Conservation (phyloP, 306 rosid species). For the Fagus sylvatica region DNA sequence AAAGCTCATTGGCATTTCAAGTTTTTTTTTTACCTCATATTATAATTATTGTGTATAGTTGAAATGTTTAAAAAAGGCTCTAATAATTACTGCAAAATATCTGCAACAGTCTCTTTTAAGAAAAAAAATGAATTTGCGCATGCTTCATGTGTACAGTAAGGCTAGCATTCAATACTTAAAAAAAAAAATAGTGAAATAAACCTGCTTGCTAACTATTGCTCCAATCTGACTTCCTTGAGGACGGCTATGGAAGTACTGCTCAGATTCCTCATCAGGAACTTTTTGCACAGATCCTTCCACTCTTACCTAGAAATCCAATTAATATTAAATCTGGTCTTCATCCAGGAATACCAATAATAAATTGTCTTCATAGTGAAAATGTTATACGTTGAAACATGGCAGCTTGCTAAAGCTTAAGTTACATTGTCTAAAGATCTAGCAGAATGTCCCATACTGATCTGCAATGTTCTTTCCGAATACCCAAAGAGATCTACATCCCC, state of each 20-base stretch:
- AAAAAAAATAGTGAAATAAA: slow-evolving; percentile 28
- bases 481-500: neutral
- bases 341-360: slow-evolving; percentile 15
- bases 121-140: neutral
- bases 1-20: too few species aligned
- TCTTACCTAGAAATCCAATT: slow-evolving; percentile 58
- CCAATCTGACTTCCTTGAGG: slow-evolving; percentile 98
- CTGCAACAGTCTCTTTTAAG: neutral
- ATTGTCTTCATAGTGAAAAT: slow-evolving; percentile 8
- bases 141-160: neutral
- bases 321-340: slow-evolving; percentile 13
- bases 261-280: slow-evolving; percentile 87
- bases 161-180: slow-evolving; percentile 8
- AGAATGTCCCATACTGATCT: neutral
- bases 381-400: neutral
- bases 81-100: neutral
- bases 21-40: neutral
- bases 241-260: slow-evolving; percentile 89
- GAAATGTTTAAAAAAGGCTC: neutral
- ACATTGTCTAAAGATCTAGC: neutral
- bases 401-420: neutral
- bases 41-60: neutral
- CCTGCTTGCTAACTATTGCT: slow-evolving; percentile 97
- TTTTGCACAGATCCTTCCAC: slow-evolving; percentile 87
- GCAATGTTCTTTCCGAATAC: neutral